Base-by-base conservation (phyloP, 176 grass and related monocot species). In the Poa annua region DNA sequence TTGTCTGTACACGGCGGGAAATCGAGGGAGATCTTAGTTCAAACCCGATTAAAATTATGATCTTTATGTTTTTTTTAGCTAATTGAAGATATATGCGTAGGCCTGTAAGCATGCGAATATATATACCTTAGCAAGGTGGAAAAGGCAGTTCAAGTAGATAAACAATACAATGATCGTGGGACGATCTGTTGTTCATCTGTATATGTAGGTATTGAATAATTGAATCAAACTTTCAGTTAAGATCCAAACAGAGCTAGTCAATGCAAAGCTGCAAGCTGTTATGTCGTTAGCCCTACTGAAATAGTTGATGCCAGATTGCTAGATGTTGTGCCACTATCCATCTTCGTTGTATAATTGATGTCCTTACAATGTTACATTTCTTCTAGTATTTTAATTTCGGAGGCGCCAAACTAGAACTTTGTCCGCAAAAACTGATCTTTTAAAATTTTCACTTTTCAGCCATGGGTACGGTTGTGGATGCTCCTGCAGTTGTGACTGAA, bases 381-480 rank as follows among this genome's bases (percentile, higher is more conserved):
- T 62, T 17, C 6, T 42, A 38, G 36, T 29, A 3, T 24, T 67
- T 60, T 20, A 5, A 41, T 68, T 48, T 75, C 2, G 5, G 36
- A 26, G 39, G 11, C 74, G 78, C 48, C 73, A 78, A 49, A 73
- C 44, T 70, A 24, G 10, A 53, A 10, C 8, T 83, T 59, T 21
- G n/a, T 32, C 32, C 0, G 0, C 63, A 70, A 3, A 24, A 74
- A 33, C 76, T 49, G 49, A 74, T 16, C 61, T 54, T 78, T 48
- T 22, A 17, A 70, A 29, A 24, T 60, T 84, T 68, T 66, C 17
- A 29, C 19, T 60, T 84, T 68, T 66, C 17, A 84, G 16, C 61
- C 71, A 92, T 92, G 90, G 90, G 90, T 53, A 71, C 80, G 16
- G 79, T 92, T 74, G 70, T 86, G 62, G 90, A 86, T 86, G 80